Percentiles rank a stretch among this genome's conserved stretches.
These are phyloP conservation scores for Cercospora sojina DNA, from an alignment of 2,329 filamentous ascomycete genomes.

Conservation along the genomic window DNA sequence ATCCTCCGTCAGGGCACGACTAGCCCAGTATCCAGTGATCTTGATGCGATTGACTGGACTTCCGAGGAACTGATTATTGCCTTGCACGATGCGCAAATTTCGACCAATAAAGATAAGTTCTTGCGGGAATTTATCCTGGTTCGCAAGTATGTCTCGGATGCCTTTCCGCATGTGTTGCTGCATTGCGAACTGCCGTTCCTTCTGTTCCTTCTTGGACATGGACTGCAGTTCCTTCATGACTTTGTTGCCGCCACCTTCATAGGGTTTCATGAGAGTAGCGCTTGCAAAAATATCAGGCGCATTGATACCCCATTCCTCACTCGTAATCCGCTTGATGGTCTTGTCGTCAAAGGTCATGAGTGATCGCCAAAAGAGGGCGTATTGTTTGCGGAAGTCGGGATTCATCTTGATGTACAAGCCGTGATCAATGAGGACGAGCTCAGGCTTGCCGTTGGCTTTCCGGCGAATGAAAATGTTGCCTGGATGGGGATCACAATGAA, in stretches of 20 bases:
- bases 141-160: slow-evolving; percentile 76
- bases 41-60: slow-evolving; percentile 89
- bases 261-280: slow-evolving; percentile 84
- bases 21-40: slow-evolving; percentile 89
- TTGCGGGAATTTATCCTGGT: slow-evolving; percentile 85
- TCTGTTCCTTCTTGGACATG: slow-evolving; percentile 57
- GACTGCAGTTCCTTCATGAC: slow-evolving; percentile 54
- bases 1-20: slow-evolving; percentile 75
- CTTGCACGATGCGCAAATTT: slow-evolving; percentile 90
- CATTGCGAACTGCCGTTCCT: slow-evolving; percentile 70
- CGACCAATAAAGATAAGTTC: slow-evolving; percentile 90
- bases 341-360: slow-evolving; percentile 91
- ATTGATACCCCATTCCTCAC: slow-evolving; percentile 78
- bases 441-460: slow-evolving; percentile 73
- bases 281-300: slow-evolving; percentile 89
- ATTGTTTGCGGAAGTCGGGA: slow-evolving; percentile 78
- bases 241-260: slow-evolving; percentile 75
- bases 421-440: slow-evolving; percentile 95
- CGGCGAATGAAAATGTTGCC: slow-evolving; percentile 96
- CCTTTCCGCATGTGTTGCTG: slow-evolving; percentile 69
- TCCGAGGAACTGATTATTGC: slow-evolving; percentile 87
- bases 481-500: slow-evolving; percentile 96
- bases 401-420: slow-evolving; percentile 93
- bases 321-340: slow-evolving; percentile 70
- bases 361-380: slow-evolving; percentile 88